phyloP scores from a whole-genome alignment of 805 yeast species.

The Candida maltosa region DNA sequence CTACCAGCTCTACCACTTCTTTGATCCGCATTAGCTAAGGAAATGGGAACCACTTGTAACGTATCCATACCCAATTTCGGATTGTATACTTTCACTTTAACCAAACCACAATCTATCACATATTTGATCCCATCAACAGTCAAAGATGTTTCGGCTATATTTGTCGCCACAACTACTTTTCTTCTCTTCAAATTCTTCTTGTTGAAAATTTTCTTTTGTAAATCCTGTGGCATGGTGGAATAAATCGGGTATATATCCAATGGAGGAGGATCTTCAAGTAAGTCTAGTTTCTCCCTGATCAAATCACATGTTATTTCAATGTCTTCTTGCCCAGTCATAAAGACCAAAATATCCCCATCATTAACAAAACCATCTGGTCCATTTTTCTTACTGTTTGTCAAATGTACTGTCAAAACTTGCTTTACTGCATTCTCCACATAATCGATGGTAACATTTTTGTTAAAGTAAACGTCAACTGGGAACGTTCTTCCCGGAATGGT shows the following conservation, averaged over 20 bases:
- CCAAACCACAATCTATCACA: slow-evolving; percentile 83
- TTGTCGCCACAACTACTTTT: slow-evolving; percentile 88
- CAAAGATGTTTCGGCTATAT: slow-evolving; percentile 93
- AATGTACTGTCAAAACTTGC: slow-evolving; percentile 74
- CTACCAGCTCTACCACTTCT: slow-evolving; percentile 92
- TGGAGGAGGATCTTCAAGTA: slow-evolving; percentile 54
- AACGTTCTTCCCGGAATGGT: slow-evolving; percentile 89
- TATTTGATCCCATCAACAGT: slow-evolving; percentile 86
- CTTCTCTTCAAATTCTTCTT: slow-evolving; percentile 51
- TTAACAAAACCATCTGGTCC: slow-evolving; percentile 23
- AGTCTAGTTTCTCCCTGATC: slow-evolving; percentile 52
- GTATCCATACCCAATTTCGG: slow-evolving; percentile 84
- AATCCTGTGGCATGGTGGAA: slow-evolving; percentile 80
- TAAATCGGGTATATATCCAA: slow-evolving; percentile 79
- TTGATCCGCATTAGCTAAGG: slow-evolving; percentile 87
- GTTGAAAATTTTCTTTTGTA: slow-evolving; percentile 73
- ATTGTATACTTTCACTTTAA: slow-evolving; percentile 81
- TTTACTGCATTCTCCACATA: slow-evolving; percentile 86
- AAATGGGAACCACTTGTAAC: slow-evolving; percentile 78
- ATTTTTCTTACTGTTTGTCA: slow-evolving; percentile 41
- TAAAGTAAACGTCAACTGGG: slow-evolving; percentile 76
- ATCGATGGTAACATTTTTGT: slow-evolving; percentile 61
- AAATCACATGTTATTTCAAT: slow-evolving; percentile 79
- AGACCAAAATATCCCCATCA: slow-evolving; percentile 80
- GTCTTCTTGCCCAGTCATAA: slow-evolving; percentile 97